Evolutionary conservation across 805 yeast genomes (phyloP).

Genomic region (Cyberlindnera japonica): DNA sequence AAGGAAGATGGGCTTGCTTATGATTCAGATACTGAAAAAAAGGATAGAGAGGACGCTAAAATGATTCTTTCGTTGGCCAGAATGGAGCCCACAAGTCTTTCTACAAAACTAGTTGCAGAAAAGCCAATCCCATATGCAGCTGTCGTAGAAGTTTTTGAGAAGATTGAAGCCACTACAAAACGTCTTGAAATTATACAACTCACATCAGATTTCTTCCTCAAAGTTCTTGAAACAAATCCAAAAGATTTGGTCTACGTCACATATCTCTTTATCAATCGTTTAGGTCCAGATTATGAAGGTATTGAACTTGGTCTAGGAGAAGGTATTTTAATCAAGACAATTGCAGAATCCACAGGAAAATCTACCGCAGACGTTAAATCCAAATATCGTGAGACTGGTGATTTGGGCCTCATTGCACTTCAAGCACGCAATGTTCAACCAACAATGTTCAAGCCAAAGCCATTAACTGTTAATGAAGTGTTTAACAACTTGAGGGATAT

Average conservation of each 20-base stretch:
- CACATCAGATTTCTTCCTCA: conserved; percentile 68
- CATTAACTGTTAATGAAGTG: conserved; percentile 69
- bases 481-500: conserved; percentile 72
- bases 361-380: conserved; percentile 63
- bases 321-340: conserved; percentile 79
- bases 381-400: conserved; percentile 80
- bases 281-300: conserved; percentile 96
- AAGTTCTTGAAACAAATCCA: conserved; percentile 54
- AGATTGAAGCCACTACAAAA: conserved; percentile 75
- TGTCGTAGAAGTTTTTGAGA: conserved; percentile 62
- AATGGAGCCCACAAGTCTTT: conserved; percentile 6
- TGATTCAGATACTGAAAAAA: conserved; percentile 24
- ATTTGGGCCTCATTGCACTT: conserved; percentile 85
- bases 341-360: conserved; percentile 87
- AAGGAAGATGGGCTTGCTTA: conserved; percentile 21
- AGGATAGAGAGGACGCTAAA: conserved; percentile 25
- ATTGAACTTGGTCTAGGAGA: conserved; percentile 94
- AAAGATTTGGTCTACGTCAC: conserved; percentile 62
- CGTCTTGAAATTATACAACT: conserved; percentile 76
- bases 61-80: conserved; percentile 18
- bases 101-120: conserved; percentile 4
- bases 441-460: conserved; percentile 88
- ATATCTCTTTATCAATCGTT: conserved; percentile 79
- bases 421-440: conserved; percentile 81
- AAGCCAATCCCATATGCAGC: conserved; percentile 35